Base-by-base conservation (phyloP, 2,329 filamentous ascomycete species). In the Aureobasidium sp. region DNA sequence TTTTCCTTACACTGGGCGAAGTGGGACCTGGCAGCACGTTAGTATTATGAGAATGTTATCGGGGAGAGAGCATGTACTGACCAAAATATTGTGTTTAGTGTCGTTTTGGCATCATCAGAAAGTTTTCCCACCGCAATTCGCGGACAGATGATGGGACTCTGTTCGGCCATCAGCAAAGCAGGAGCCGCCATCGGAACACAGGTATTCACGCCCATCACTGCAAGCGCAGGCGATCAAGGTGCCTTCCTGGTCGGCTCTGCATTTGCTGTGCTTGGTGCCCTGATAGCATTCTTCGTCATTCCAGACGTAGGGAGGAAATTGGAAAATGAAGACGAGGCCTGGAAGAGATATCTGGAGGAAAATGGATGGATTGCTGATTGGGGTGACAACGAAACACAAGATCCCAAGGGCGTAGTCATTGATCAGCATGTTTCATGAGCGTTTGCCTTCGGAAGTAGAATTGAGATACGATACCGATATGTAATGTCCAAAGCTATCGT, bases 41-140 rank as follows among this genome's bases (percentile, higher is more conserved):
- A n/a, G n/a, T n/a, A n/a, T n/a, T n/a, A n/a, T n/a, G n/a, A n/a
- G n/a, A n/a, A n/a, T n/a, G n/a, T n/a, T n/a, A n/a, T n/a, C n/a
- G n/a, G n/a, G n/a, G n/a, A n/a, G n/a, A n/a, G n/a, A n/a, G n/a
- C n/a, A n/a, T n/a, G n/a, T n/a, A n/a, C n/a, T n/a, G n/a, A n/a
- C n/a, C n/a, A n/a, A n/a, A n/a, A n/a, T n/a, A n/a, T n/a, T n/a
- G n/a, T n/a, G n/a, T 64, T 65, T 21, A 69, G 67, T 9, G 94
- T 95, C 65, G 90, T 91, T 2, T 79, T 95, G 0, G 74, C 93
- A 37, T 89, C 90, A 0, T 87, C 88, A 42, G 95, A 95, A 77
- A 91, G 88, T 3, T 91, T 86, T 67, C 89, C 91, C 0, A 95
- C 91, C 4, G 86, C 88, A n/a, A 87, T 96, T 17, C 63, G 90